Conservation (phyloP, 768 basidiomycete genomes). For the Cyclocybe cylindracea region DNA sequence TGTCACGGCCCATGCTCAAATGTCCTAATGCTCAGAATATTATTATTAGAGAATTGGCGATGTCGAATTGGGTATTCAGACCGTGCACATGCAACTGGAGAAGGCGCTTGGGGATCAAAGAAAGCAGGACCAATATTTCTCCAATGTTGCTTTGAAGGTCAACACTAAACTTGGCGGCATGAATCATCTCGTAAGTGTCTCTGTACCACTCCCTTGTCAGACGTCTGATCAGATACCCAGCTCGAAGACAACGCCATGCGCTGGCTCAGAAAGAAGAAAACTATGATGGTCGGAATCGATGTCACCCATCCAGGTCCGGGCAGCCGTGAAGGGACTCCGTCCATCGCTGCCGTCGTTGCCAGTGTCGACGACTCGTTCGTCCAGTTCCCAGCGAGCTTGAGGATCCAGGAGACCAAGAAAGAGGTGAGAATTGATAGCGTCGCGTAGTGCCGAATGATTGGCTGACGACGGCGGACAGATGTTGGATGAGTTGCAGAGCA, state of each 20-base stretch:
- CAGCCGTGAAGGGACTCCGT: constrained; percentile 72
- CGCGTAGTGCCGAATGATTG: neutral
- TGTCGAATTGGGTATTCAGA: constrained; percentile 71
- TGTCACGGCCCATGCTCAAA: neutral
- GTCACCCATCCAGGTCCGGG: constrained; percentile 78
- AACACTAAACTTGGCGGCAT: constrained; percentile 84
- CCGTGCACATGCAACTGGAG: constrained; percentile 66
- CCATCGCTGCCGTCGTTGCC: constrained; percentile 82
- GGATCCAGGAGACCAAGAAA: constrained; percentile 61
- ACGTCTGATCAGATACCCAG: constrained; percentile 25
- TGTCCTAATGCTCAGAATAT: neutral
- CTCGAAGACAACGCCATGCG: constrained; percentile 54
- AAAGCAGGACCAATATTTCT: constrained; percentile 79
- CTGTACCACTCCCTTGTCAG: neutral
- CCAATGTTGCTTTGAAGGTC: constrained; percentile 79
- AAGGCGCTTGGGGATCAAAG: constrained; percentile 57
- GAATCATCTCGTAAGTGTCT: constrained; percentile 56
- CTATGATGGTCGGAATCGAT: constrained; percentile 87
- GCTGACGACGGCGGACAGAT: constrained; percentile 47
- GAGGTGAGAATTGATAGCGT: constrained; percentile 29
- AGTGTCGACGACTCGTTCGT: constrained; percentile 69
- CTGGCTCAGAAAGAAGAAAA: constrained; percentile 68
- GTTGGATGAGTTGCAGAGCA: constrained; percentile 61
- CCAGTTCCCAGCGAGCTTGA: constrained; percentile 76
- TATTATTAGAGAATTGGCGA: constrained; percentile 61